These are phyloP conservation scores for Macrophomina phaseolina DNA, from an alignment of 2,329 filamentous ascomycete genomes.

Conservation along the genomic window DNA sequence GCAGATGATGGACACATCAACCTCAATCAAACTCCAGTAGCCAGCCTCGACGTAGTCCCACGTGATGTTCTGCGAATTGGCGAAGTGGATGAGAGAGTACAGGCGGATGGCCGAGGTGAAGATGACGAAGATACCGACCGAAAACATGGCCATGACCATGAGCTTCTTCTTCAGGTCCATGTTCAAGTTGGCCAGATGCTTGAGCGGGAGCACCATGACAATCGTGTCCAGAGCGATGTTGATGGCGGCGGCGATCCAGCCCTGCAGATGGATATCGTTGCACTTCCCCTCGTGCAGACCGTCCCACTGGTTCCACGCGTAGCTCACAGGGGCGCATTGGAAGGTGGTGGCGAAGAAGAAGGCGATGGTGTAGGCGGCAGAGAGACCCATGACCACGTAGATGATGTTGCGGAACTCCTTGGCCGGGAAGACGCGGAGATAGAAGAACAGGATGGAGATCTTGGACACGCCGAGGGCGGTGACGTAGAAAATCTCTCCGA, in stretches of 20 bases:
- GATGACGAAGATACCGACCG: constrained; percentile 47
- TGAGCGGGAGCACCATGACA: constrained; percentile 42
- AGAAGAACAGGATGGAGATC: constrained; percentile 44
- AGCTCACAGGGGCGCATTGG: constrained; percentile 34
- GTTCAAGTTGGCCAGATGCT: constrained; percentile 38
- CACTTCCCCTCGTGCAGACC: constrained; percentile 35
- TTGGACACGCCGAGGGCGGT: constrained; percentile 42
- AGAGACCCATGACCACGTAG: constrained; percentile 37
- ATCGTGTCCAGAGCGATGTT: constrained; percentile 40
- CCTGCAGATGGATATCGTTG: constrained; percentile 42
- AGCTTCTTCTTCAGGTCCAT: constrained; percentile 42
- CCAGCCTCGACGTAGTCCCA: constrained; percentile 49
- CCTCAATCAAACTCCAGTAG: constrained; percentile 50
- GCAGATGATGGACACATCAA: constrained; percentile 47
- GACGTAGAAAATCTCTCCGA: constrained; percentile 45
- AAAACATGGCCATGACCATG: constrained; percentile 45
- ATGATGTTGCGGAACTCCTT: constrained; percentile 35
- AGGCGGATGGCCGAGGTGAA: constrained; percentile 53
- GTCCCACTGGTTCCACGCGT: constrained; percentile 38
- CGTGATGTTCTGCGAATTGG: constrained; percentile 47
- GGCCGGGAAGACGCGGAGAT: constrained; percentile 42
- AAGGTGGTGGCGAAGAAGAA: constrained; percentile 32
- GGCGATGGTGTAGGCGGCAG: constrained; percentile 33
- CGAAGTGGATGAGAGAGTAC: constrained; percentile 50
- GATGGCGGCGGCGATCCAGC: constrained; percentile 38